phyloP scores from a whole-genome alignment of 164 flowering plant species.

The grape (Vitis vinifera) region ASM3070453v1 NC_081805.1:4178001-4178500 shows the following conservation, averaged over 20 bases:
- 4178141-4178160: conserved; percentile 32
- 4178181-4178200: conserved; percentile 15
- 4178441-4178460: conserved; percentile 32
- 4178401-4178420: conserved; percentile 38
- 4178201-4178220: conserved; percentile 49
- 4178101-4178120: conserved; percentile 28
- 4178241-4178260: conserved; percentile 42
- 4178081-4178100: conserved; percentile 59
- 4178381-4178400: conserved; percentile 40
- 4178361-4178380: conserved; percentile 40
- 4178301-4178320: not conserved
- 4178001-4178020: conserved; percentile 43
- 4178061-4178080: conserved; percentile 44
- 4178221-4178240: conserved; percentile 52
- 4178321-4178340: too few relatives aligned
- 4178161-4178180: conserved; percentile 69
- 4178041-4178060: conserved; percentile 28
- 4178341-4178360: too few relatives aligned
- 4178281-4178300: not conserved
- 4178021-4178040: conserved; percentile 31
- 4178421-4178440: conserved; percentile 32
- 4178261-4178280: conserved; percentile 22
- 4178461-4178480: conserved; percentile 26
- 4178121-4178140: conserved; percentile 19
- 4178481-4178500: conserved; percentile 29